Evolutionary conservation across 1,284 basidiomycete species (phyloP).

Genomic region (Leccinum angustisporum): DNA sequence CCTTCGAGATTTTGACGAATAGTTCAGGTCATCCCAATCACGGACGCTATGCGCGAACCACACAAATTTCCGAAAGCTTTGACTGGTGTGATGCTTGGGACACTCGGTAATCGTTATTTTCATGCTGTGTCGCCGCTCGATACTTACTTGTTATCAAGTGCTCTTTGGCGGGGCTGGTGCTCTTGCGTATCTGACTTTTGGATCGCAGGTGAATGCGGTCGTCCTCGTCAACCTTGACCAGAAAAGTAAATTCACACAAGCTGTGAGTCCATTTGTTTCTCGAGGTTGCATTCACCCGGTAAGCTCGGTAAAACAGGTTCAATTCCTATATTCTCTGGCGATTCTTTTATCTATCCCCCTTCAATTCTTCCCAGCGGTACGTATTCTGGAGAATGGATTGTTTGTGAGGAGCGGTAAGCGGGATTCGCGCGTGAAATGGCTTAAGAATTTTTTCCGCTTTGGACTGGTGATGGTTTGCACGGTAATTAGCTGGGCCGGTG

Average conservation of each 20-base stretch:
- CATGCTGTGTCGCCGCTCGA: conserved; percentile 1
- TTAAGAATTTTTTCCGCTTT: conserved; percentile 91
- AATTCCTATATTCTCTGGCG: conserved; percentile 88
- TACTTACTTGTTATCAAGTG: conserved; percentile 40
- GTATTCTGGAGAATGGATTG: conserved; percentile 97
- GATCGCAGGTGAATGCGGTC: conserved; percentile 86
- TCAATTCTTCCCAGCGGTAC: conserved; percentile 95
- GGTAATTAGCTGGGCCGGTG: conserved; percentile 80
- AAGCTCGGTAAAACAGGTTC: conserved; percentile 45
- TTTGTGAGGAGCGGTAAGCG: conserved; percentile 88
- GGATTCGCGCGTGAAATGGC: conserved; percentile 74
- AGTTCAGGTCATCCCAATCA: conserved; percentile 85
- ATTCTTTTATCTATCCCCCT: conserved; percentile 94
- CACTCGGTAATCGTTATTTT: conserved; percentile 51
- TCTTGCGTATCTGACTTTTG: conserved; percentile 88
- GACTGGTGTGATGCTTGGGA: conserved; percentile 87
- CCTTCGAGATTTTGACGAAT: conserved; percentile 6
- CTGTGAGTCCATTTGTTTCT: conserved; percentile 46
- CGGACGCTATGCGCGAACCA: conserved; percentile 94
- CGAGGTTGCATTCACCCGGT: not conserved
- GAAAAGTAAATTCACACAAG: conserved; percentile 85
- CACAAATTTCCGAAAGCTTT: conserved; percentile 88
- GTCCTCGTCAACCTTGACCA: conserved; percentile 94
- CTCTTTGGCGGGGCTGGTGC: conserved; percentile 91
- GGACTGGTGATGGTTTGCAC: conserved; percentile 76